Evolutionary conservation across 1,139 yeast genomes (phyloP), one percentile per base, ranked within the genome.

Genomic region (Candida sp.): DNA sequence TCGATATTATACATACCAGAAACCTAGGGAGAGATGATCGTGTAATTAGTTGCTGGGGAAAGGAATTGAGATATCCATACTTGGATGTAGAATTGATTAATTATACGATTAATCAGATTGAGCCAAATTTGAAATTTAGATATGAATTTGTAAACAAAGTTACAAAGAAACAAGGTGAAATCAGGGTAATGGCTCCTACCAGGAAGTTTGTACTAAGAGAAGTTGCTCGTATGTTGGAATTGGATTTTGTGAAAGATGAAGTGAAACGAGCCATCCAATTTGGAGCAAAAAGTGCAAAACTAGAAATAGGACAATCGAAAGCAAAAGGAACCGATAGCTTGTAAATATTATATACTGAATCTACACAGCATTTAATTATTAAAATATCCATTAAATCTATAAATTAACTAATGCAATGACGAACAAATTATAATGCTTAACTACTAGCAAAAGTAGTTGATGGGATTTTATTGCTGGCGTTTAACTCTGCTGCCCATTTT

Each of bases 251-350:
- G 0, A 68, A 82, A 21, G 66, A 70, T 30, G 98, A 93, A 57
- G 80, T 85, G n/a, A 93, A 93, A 58, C 70, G 99, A 40, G 99
- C 99, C 0, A 90, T 93, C 48, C 99, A 93, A 58, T 93, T 93
- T 64, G 99, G 99, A 0, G 87, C 98, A 0, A 82, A 87, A 52
- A 86, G 96, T 57, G 99, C 99, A 1, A 93, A 93, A 60, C 80
- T 93, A 83, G 93, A 87, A 50, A 65, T 78, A 7, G 93, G 91
- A 0, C 79, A 83, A 41, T 80, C 84, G 7, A 81, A 78, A 53
- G 64, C 71, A 25, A 82, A 79, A 53, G 95, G 95, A 1, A 81
- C 86, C 0, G 87, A 83, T 50, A 45, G 44, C 30, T 47, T 66
- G 39, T 37, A 39, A 41, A 35, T 38, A 43, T 34, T 36, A 38